These are phyloP conservation scores for Kurtzmaniella fragi DNA, from an alignment of 805 yeast genomes.

Conservation along the genomic window DNA sequence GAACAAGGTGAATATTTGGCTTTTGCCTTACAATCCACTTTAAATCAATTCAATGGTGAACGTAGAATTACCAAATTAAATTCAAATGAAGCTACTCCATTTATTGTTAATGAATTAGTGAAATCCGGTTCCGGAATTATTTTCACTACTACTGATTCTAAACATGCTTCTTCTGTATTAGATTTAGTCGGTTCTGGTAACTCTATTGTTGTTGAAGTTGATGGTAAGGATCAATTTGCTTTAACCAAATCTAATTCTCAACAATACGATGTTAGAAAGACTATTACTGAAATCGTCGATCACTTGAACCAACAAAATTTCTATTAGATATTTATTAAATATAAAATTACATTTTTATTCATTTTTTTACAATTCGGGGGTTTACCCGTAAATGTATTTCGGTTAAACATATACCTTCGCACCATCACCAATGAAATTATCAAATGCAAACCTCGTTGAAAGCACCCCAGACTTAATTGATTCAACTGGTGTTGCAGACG, in stretches of 20 bases:
- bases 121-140: conserved; percentile 93
- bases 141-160: conserved; percentile 36
- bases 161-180: conserved; percentile 45
- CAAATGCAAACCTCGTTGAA: too few species aligned
- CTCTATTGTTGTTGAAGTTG: conserved; percentile 38
- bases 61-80: conserved; percentile 66
- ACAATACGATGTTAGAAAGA: conserved; percentile 23
- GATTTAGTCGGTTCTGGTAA: conserved; percentile 60
- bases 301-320: conserved; percentile 81
- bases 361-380: too few species aligned
- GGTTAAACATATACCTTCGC: too few species aligned
- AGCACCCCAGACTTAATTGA: too few species aligned
- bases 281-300: conserved; percentile 68
- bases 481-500: too few species aligned
- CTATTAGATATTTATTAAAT: conserved; percentile 43
- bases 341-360: too few species aligned
- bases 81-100: conserved; percentile 35
- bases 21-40: conserved; percentile 81
- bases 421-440: too few species aligned
- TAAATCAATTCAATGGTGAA: conserved; percentile 84
- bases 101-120: conserved; percentile 68
- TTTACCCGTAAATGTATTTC: too few species aligned
- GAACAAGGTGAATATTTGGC: conserved; percentile 46
- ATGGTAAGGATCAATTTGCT: conserved; percentile 10
- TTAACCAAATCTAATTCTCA: conserved; percentile 9